Conservation (phyloP, 1,139 yeast genomes). For the Meyerozyma athensensis region DNA sequence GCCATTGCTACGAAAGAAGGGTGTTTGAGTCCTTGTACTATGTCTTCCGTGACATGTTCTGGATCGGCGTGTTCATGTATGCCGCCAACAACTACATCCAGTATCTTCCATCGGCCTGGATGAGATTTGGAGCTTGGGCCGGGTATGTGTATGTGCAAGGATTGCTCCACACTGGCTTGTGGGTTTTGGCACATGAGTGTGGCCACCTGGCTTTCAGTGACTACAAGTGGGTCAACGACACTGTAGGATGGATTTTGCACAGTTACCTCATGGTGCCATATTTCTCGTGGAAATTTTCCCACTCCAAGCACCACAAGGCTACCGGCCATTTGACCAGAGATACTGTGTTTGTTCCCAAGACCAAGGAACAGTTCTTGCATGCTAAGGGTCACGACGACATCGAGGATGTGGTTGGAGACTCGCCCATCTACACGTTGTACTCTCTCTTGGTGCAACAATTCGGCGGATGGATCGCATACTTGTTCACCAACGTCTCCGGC, state of each 20-base stretch:
- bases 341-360: slow-evolving; percentile 76
- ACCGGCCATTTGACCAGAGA: slow-evolving; percentile 79
- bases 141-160: slow-evolving; percentile 48
- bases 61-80: slow-evolving; percentile 48
- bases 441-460: slow-evolving; percentile 63
- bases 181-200: slow-evolving; percentile 90
- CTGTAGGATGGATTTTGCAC: slow-evolving; percentile 79
- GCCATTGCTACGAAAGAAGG: slow-evolving; percentile 69
- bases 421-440: slow-evolving; percentile 61
- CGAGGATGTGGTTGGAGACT: slow-evolving; percentile 63
- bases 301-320: slow-evolving; percentile 83
- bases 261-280: slow-evolving; percentile 76
- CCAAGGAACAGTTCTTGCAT: slow-evolving; percentile 50
- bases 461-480: slow-evolving; percentile 69
- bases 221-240: slow-evolving; percentile 62
- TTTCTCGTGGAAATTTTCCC: slow-evolving; percentile 82
- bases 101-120: slow-evolving; percentile 15
- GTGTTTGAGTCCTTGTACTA: slow-evolving; percentile 53
- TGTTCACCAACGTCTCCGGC: slow-evolving; percentile 72
- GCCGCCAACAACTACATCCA: slow-evolving; percentile 51
- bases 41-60: slow-evolving; percentile 59
- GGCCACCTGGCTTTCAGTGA: slow-evolving; percentile 86
- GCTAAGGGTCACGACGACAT: slow-evolving; percentile 36
- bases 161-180: slow-evolving; percentile 69
- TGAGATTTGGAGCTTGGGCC: slow-evolving; percentile 37